These are phyloP conservation scores for Candida sakaeoensis DNA, from an alignment of 805 yeast species.

Conservation along the genomic window DNA sequence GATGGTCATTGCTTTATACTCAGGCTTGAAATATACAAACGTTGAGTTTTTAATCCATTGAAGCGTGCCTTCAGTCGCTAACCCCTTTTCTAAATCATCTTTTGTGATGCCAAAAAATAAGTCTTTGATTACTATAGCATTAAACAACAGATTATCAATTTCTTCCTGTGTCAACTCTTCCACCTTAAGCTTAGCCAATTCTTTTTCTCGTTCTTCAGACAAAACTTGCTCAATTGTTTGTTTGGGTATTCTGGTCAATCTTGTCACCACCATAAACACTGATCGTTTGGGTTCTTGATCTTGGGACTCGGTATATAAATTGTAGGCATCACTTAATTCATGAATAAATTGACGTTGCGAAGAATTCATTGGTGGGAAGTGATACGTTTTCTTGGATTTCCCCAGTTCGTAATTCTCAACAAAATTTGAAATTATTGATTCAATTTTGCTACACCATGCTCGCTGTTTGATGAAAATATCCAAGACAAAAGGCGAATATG, in stretches of 20 bases:
- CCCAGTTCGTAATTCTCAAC: constrained; percentile 31
- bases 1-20: constrained; percentile 27
- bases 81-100: constrained; percentile 37
- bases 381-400: constrained; percentile 36
- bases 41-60: constrained; percentile 41
- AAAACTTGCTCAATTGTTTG: constrained; percentile 46
- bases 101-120: constrained; percentile 51
- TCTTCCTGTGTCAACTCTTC: constrained; percentile 19
- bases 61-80: constrained; percentile 19
- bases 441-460: constrained; percentile 68
- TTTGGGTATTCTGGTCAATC: constrained; percentile 37
- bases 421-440: constrained; percentile 47
- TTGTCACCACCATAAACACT: constrained; percentile 52
- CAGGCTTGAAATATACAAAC: constrained; percentile 38
- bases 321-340: constrained; percentile 56
- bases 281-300: constrained; percentile 79
- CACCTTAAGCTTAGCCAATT: constrained; percentile 17
- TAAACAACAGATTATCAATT: constrained; percentile 35
- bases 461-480: constrained; percentile 51
- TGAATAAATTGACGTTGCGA: constrained; percentile 71
- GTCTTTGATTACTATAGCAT: constrained; percentile 53
- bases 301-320: constrained; percentile 66
- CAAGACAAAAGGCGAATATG: constrained; percentile 45
- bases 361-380: constrained; percentile 70
- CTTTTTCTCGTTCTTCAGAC: constrained; percentile 19